A percentile compares a stretch with the other conserved stretches of the same genome.
Conservation (phyloP, 306 rosid genomes). For the Medicago ruthenica region DNA sequence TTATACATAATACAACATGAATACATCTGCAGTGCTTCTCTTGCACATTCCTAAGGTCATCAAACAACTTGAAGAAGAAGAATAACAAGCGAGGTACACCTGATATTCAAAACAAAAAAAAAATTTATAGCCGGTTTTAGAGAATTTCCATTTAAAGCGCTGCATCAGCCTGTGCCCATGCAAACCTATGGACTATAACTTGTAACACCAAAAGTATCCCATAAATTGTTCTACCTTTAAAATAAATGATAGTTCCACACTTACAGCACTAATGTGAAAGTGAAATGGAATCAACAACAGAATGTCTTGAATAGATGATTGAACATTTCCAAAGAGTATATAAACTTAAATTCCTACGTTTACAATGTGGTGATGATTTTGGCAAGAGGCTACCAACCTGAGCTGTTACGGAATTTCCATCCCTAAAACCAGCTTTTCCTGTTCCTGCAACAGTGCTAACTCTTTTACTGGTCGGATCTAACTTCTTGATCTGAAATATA, state of each 20-base stretch:
- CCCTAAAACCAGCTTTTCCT: conserved; percentile 90
- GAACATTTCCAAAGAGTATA: conserved; percentile 21
- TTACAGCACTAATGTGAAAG: not conserved
- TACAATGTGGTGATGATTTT: conserved; percentile 17
- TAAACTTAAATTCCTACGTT: conserved; percentile 29
- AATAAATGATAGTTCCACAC: conserved; percentile 19
- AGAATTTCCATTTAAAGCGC: not conserved
- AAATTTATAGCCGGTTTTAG: too few relatives aligned
- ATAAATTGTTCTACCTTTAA: conserved; percentile 22
- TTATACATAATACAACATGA: conserved; percentile 15
- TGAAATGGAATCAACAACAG: conserved; percentile 16
- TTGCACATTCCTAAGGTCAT: conserved; percentile 30
- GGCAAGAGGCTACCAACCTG: conserved; percentile 60
- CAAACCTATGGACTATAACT: conserved; percentile 10
- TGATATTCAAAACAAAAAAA: not conserved
- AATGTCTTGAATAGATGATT: not conserved
- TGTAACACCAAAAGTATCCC: conserved; percentile 20
- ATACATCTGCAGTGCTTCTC: conserved; percentile 5
- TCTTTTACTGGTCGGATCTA: conserved; percentile 75
- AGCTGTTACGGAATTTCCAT: conserved; percentile 69
- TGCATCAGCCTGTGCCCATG: not conserved
- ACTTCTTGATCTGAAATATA: conserved; percentile 78
- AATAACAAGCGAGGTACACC: not conserved
- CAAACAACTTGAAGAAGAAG: conserved; percentile 12
- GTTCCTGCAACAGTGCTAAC: conserved; percentile 87